Base-by-base conservation (phyloP, 1,139 yeast species). In the Saccharomyces hybrid region DNA sequence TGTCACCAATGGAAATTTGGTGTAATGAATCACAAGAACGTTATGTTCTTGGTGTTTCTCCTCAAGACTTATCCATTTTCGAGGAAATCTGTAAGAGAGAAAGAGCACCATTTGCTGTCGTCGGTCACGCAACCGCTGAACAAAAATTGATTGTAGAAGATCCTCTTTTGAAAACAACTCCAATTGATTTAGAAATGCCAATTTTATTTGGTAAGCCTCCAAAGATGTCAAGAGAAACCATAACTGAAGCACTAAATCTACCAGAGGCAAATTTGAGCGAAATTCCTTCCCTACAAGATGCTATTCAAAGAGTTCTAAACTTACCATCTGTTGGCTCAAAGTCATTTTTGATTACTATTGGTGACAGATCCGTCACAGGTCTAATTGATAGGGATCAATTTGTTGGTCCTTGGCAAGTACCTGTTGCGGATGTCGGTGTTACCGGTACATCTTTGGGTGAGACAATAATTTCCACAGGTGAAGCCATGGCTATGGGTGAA, bases 1-100 rank as follows among this genome's bases (percentile, higher is more conserved):
- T 95, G 98, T 91, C 98, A 8, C 98, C 99, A 54, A 88, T 93
- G 96, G 99, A 95, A 75, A 90, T 95, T 63, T 95, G 99, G 99
- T 95, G 99, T 81, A 91, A 95, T 67, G 99, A 95, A 74, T 95
- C 99, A 5, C 99, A 95, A 75, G 99, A 95, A 73, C 84, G 99
- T 72, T 95, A 91, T 68, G 99, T 95, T 30, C 73, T 95, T 67
- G 99, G 96, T 60, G 96, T 93, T 59, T 81, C 91, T 13, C 90
- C 89, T 54, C 84, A 83, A 59, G 88, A 90, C 69, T 75, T 93
- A 60, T 82, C 81, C 4, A 66, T 77, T 26, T 95, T 95, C 73
- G 81, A 82, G 65, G 79, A 78, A 51, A 85, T 95, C 55, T 95
- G 99, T 78, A 82, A 82, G 66, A 86, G 99, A 73, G 99, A 95